Evolutionary conservation across 2,329 filamentous ascomycete species (phyloP), one percentile per base, ranked within the genome.

Genomic region (Talaromyces sp.): DNA sequence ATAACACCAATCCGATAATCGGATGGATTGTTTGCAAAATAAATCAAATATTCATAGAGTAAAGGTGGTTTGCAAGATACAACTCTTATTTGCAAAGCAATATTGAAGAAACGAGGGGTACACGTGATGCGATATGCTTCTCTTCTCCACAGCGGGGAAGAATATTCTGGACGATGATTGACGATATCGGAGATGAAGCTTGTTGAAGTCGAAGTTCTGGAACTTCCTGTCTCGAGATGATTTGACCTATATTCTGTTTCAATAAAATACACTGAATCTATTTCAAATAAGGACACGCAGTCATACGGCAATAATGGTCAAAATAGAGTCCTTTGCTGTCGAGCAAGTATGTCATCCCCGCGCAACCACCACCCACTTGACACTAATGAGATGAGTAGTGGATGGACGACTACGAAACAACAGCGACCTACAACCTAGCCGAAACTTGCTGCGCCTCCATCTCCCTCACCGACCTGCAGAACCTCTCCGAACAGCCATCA

Each of bases 391-490:
- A 24, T 37, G n/a, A 14, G 14, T 66, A 86, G 84, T 86, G 84
- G 84, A 85, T 86, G 83, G 83, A 86, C 72, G 76, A 80, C 62
- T 79, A 85, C 70, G 83, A 86, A 69, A 79, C 77, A 1, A 78
- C 77, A 33, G 81, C 81, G 67, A 85, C 84, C 66, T 84, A 84
- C 77, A 85, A 86, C 72, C 78, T 85, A 47, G 84, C 84, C 64
- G 84, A 86, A 69, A 86, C 85, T 43, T 86, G 84, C 71, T 83
- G 82, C 68, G 83, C 84, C 45, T 84, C 84, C 14, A 76, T 87
- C 39, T 86, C 85, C 3, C 74, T 87, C 47, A 77, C 84, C 39
- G 80, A 86, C 56, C 80, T 87, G 4, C 76, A 77, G 47, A 77
- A 76, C 1, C 73, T 87, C 8, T 84, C 83, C 19, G 84, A 85